Percentiles rank a stretch among this genome's conserved stretches.
These are phyloP conservation scores for Serendipita indica DNA, from an alignment of 768 basidiomycete genomes.

Conservation along the genomic window DNA sequence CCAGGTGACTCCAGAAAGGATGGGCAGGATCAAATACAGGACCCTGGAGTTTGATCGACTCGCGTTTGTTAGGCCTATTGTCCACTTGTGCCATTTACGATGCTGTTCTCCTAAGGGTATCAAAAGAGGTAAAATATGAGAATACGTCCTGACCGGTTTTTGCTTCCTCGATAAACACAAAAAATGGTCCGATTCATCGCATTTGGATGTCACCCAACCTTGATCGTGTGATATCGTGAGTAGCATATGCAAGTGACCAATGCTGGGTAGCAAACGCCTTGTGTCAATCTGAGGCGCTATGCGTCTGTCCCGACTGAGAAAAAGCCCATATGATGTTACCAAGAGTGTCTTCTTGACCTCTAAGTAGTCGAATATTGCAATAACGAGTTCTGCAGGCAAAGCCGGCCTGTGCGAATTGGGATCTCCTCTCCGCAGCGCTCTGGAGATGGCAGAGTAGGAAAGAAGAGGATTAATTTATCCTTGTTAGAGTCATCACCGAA, in stretches of 20 bases:
- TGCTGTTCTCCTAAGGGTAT: too few relatives aligned
- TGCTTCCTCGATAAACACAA: too few relatives aligned
- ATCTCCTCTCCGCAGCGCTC: not conserved
- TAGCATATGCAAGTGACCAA: not conserved
- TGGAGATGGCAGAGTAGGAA: not conserved
- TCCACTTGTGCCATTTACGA: too few relatives aligned
- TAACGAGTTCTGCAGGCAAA: not conserved
- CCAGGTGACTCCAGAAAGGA: too few relatives aligned
- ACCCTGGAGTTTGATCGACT: too few relatives aligned
- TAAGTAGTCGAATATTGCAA: not conserved
- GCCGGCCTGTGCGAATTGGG: not conserved
- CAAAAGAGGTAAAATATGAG: too few relatives aligned
- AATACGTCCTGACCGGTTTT: too few relatives aligned
- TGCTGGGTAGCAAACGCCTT: not conserved
- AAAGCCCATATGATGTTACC: not conserved
- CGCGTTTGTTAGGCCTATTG: too few relatives aligned
- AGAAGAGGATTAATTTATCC: not conserved
- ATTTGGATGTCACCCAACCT: constrained; percentile 1
- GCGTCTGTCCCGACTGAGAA: not conserved
- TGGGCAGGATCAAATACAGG: too few relatives aligned
- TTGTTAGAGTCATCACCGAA: not conserved
- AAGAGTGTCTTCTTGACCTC: not conserved
- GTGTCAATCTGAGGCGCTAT: too few relatives aligned
- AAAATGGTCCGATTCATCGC: too few relatives aligned
- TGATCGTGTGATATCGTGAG: not conserved